Base-by-base conservation (phyloP, 2,329 filamentous ascomycete genomes). In the Arthrinium puccinioides region DNA sequence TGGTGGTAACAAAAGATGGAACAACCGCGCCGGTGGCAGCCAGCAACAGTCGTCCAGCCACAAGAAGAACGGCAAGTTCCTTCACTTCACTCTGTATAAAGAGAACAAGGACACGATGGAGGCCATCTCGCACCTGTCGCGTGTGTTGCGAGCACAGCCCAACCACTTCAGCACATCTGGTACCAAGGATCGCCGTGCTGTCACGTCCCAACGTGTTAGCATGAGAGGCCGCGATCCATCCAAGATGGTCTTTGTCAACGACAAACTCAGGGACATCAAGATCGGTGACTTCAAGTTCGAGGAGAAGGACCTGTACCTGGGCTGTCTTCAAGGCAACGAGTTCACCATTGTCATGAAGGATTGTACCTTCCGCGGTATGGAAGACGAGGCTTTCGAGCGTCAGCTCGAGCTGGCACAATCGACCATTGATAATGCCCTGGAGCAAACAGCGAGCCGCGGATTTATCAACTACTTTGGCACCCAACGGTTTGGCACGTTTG, bases 381-480 rank as follows among this genome's bases (percentile, higher is more conserved):
- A 57, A 13, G 49, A 52, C n/a, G 50, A 63, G 35, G 59, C 72
- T 25, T 67, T 79, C 9, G 68, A 69, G 39, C 59, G 70, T 11
- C 69, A 55, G 38, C 58, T 62, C 46, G 61, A 56, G 49, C 61
- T 56, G 52, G 64, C 57, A 36, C 61, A 66, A 54, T 55, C 67
- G 6, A 64, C 76, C 21, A 66, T 87, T 44, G 54, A 71, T 43
- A 53, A 68, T 43, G 71, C 86, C 1, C 65, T 95, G 35, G 66
- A 73, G 28, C 76, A 82, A 44, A 76, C 97, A 47, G 69, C 73
- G 38, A 64, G 78, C 29, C 74, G 82, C 30, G 92, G 92, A 3
- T 98, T 94, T 68, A 81, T 98, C 62, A 98, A 98, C 63, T 98
- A 97, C 65, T 98, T 89, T 54, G 92, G 92, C 8, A 78, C 97